phyloP scores from a whole-genome alignment of 169 alveolate species.

The Plasmodium yoelii region DNA sequence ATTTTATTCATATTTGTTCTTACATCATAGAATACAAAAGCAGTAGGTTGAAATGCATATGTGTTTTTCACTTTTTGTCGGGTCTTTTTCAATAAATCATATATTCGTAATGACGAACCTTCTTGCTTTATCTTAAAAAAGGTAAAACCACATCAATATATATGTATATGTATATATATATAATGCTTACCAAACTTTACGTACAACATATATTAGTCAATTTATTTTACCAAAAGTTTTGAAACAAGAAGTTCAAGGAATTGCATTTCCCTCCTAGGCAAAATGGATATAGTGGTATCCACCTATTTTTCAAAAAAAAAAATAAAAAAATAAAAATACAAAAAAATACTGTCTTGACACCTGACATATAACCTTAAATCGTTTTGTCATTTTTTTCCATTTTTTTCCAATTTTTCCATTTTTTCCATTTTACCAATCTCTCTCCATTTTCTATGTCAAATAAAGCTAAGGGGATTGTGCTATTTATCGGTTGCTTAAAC shows the following conservation, averaged over 20 bases:
- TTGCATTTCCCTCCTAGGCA: constrained; percentile 81
- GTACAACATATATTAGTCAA: background rate
- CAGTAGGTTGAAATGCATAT: constrained; percentile 80
- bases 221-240: constrained; percentile 76
- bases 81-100: constrained; percentile 79
- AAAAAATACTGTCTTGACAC: too few species aligned
- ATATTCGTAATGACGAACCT: constrained; percentile 80
- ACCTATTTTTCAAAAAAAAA: constrained; percentile 32
- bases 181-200: too few species aligned
- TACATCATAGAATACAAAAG: constrained; percentile 85
- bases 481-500: constrained; percentile 83
- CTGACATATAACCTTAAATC: too few species aligned
- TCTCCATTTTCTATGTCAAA: constrained; percentile 84
- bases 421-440: constrained; percentile 82
- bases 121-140: constrained; percentile 83
- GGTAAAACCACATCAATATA: background rate
- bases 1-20: background rate
- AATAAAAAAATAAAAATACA: too few species aligned
- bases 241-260: constrained; percentile 84
- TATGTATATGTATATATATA: too few species aligned
- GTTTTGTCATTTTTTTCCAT: too few species aligned
- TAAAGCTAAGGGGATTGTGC: constrained; percentile 79
- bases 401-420: too few species aligned
- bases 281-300: constrained; percentile 77
- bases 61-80: constrained; percentile 79